phyloP scores from a whole-genome alignment of 257 asterid species.

The Jasminum sambac region DNA sequence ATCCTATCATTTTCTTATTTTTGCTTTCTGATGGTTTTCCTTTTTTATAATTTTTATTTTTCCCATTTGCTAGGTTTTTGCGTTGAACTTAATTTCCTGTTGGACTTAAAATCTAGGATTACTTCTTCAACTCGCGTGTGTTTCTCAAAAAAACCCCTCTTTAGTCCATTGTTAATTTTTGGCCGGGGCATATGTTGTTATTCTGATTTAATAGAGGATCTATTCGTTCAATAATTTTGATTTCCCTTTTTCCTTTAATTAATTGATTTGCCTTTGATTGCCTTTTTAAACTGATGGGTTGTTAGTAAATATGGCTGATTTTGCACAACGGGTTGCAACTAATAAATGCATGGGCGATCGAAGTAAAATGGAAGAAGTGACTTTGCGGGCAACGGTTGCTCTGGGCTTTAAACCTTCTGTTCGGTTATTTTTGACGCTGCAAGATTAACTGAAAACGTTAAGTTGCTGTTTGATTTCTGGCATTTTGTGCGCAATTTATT shows the following conservation, averaged over 20 bases:
- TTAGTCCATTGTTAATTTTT: neutral
- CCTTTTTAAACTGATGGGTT: constrained; percentile 5
- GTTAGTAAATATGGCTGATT: constrained; percentile 14
- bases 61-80: constrained; percentile 3
- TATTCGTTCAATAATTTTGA: neutral
- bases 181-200: neutral
- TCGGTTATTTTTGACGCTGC: neutral
- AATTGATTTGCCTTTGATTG: constrained; percentile 1
- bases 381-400: constrained; percentile 5
- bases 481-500: constrained; percentile 8
- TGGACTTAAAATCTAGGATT: constrained; percentile 10
- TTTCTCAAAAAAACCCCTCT: constrained; percentile 8
- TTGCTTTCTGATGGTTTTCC: neutral
- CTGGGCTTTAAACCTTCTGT: constrained; percentile 9
- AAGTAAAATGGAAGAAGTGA: constrained; percentile 8
- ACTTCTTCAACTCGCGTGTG: neutral
- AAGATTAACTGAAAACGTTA: neutral
- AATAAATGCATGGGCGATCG: neutral
- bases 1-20: neutral
- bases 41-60: neutral
- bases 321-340: constrained; percentile 10
- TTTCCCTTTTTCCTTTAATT: neutral
- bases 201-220: neutral
- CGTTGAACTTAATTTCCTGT: constrained; percentile 19
- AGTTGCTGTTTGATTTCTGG: neutral